Percentiles rank a stretch among this genome's conserved stretches.
Evolutionary conservation across 2,329 filamentous ascomycete species (phyloP).

Genomic region (Exophiala sp.): DNA sequence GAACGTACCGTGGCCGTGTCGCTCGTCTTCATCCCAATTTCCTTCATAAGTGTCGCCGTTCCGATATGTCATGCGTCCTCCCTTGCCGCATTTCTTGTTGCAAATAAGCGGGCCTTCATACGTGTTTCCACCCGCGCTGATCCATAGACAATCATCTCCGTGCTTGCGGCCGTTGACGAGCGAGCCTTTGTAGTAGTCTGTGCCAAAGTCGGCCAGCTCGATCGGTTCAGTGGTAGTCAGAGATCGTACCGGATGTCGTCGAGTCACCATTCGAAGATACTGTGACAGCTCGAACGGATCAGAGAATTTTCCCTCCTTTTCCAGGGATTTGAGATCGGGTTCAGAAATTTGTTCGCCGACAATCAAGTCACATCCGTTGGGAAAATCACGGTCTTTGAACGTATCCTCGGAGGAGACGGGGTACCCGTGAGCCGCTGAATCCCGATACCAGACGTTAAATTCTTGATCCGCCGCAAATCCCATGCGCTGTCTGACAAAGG

Average conservation of each 20-base stretch:
- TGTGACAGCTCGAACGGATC: slow-evolving; percentile 17
- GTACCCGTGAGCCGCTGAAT: slow-evolving; percentile 33
- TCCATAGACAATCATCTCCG: slow-evolving; percentile 51
- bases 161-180: slow-evolving; percentile 51
- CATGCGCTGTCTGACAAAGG: slow-evolving; percentile 39
- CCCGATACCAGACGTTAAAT: slow-evolving; percentile 44
- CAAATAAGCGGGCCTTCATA: slow-evolving; percentile 56
- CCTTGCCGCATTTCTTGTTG: slow-evolving; percentile 51
- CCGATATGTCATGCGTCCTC: slow-evolving; percentile 56
- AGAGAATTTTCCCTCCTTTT: slow-evolving; percentile 32
- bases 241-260: slow-evolving; percentile 22
- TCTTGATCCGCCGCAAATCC: slow-evolving; percentile 37
- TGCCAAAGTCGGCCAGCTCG: slow-evolving; percentile 50
- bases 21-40: slow-evolving; percentile 45
- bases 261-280: slow-evolving; percentile 23
- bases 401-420: slow-evolving; percentile 32
- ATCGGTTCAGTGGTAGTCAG: slow-evolving; percentile 30
- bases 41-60: slow-evolving; percentile 50
- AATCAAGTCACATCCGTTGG: slow-evolving; percentile 41
- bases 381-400: slow-evolving; percentile 26
- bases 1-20: slow-evolving; percentile 56
- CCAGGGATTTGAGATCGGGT: slow-evolving; percentile 25
- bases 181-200: slow-evolving; percentile 55
- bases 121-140: slow-evolving; percentile 52
- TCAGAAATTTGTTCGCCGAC: slow-evolving; percentile 40